phyloP scores from a whole-genome alignment of 2,329 filamentous ascomycete genomes.

The Verticillium nubilum region DNA sequence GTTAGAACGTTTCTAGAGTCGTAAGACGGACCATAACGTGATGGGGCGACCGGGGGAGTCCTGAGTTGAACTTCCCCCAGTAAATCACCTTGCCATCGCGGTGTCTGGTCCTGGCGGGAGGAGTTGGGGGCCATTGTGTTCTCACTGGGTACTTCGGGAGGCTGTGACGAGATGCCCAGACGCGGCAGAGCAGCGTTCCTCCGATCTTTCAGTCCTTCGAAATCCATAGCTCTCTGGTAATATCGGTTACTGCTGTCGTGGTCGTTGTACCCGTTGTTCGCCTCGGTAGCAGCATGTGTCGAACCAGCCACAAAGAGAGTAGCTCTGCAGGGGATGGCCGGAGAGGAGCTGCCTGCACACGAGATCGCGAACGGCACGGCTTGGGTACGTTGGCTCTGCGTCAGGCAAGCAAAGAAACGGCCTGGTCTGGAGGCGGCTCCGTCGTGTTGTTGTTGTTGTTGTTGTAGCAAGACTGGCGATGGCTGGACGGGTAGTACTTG shows the following conservation, averaged over 20 bases:
- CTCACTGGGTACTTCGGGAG: neutral
- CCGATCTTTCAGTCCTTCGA: neutral
- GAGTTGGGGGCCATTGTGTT: neutral
- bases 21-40: conserved; percentile 24
- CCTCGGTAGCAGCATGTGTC: neutral
- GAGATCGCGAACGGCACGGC: no score
- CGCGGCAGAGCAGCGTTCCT: neutral
- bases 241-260: neutral
- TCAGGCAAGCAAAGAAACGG: neutral
- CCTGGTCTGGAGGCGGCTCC: neutral
- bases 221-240: neutral
- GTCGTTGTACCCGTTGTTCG: neutral
- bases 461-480: neutral
- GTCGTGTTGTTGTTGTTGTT: neutral
- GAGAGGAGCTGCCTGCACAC: no score
- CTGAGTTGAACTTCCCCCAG: conserved; percentile 18
- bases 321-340: neutral
- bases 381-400: no score
- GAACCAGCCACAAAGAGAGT: neutral
- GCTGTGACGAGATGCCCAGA: neutral
- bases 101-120: neutral
- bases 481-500: neutral
- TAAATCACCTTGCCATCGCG: neutral
- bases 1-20: conserved; percentile 3
- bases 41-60: conserved; percentile 18